A percentile compares a stretch with the other conserved stretches of the same genome.
Conservation (phyloP, 345 rosid species). For the Odontarrhena argentea region DNA sequence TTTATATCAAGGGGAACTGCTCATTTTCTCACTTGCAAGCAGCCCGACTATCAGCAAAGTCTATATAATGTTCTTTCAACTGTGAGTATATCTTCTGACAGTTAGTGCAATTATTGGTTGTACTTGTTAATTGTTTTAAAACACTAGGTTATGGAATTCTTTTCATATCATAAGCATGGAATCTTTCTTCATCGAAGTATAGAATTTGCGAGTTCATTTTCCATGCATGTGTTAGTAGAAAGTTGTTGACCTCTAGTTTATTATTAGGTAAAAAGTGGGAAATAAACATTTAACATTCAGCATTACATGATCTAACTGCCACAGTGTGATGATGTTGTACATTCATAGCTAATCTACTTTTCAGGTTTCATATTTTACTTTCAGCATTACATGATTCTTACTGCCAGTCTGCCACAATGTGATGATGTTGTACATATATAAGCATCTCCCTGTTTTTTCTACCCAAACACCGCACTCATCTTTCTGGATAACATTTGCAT, state of each 20-base stretch:
- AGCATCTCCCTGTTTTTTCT: constrained; percentile 27
- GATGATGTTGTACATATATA: constrained; percentile 21
- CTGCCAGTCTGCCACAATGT: neutral
- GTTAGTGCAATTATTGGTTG: constrained; percentile 27
- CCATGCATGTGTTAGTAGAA: constrained; percentile 14
- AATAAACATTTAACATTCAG: constrained; percentile 2
- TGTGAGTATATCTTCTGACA: constrained; percentile 56
- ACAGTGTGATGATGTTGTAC: constrained; percentile 13
- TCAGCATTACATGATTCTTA: neutral
- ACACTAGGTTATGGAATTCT: constrained; percentile 9
- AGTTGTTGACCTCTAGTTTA: constrained; percentile 7
- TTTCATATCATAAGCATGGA: constrained; percentile 16
- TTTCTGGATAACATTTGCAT: constrained; percentile 7
- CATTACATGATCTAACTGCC: neutral
- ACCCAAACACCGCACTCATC: constrained; percentile 12
- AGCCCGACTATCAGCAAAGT: constrained; percentile 95
- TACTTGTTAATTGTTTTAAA: constrained; percentile 23
- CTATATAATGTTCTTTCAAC: constrained; percentile 90
- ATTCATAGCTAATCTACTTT: neutral
- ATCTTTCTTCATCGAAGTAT: constrained; percentile 13
- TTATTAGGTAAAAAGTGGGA: constrained; percentile 9
- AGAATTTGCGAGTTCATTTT: neutral
- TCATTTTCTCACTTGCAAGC: constrained; percentile 86
- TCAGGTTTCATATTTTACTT: too few relatives aligned
- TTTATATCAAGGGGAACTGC: constrained; percentile 92